Percentiles rank a stretch among this genome's conserved stretches.
These are phyloP conservation scores for Rubroboletus pulcherrimus DNA, from an alignment of 768 basidiomycete genomes.

Conservation along the genomic window DNA sequence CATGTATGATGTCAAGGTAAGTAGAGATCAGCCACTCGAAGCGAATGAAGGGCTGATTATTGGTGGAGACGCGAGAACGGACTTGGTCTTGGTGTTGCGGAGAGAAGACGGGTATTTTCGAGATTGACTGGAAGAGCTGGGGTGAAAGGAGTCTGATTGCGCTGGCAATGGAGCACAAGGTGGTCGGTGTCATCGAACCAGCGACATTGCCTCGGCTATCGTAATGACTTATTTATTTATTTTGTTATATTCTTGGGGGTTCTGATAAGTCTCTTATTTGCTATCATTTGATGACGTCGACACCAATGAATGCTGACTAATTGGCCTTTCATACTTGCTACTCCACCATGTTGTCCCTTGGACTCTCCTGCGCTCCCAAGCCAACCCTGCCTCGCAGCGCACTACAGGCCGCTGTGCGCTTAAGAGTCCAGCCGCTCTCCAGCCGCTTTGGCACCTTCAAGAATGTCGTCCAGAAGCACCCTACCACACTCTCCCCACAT, in stretches of 20 bases:
- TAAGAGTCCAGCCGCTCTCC: slow-evolving; percentile 19
- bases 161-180: slow-evolving; percentile 61
- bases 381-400: slow-evolving; percentile 19
- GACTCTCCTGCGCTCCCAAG: not conserved
- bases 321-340: not conserved
- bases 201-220: slow-evolving; percentile 30
- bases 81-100: slow-evolving; percentile 65
- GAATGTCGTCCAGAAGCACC: slow-evolving; percentile 30
- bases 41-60: slow-evolving; percentile 5
- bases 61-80: slow-evolving; percentile 41
- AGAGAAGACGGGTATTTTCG: slow-evolving; percentile 65
- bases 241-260: not conserved
- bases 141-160: slow-evolving; percentile 57
- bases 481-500: slow-evolving; percentile 18
- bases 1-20: slow-evolving; percentile 66
- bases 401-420: slow-evolving; percentile 20
- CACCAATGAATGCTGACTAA: slow-evolving; percentile 14
- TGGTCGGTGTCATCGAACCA: slow-evolving; percentile 67
- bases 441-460: slow-evolving; percentile 18
- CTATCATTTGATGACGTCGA: slow-evolving; percentile 10
- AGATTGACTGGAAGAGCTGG: slow-evolving; percentile 69
- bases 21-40: slow-evolving; percentile 31
- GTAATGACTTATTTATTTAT: slow-evolving; percentile 10
- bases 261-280: too few relatives aligned
- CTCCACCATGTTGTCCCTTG: slow-evolving; percentile 18